phyloP scores from a whole-genome alignment of 1,284 basidiomycete species.

The Sporisorium iseilematis-ciliati region DNA sequence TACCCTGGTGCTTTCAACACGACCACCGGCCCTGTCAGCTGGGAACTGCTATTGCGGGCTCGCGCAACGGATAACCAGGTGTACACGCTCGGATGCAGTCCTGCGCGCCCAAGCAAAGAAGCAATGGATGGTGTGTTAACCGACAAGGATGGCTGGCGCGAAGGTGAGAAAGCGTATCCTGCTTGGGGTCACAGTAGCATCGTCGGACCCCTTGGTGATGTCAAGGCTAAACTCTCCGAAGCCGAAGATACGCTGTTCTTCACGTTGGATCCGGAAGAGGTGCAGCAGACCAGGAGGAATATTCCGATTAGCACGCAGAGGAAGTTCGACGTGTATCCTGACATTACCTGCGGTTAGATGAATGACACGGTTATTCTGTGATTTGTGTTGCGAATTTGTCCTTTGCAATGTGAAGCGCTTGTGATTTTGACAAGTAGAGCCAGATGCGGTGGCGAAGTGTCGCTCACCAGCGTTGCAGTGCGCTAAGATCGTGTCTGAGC shows the following conservation, averaged over 20 bases:
- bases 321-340: slow-evolving; percentile 62
- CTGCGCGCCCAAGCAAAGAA: slow-evolving; percentile 82
- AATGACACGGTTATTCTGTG: not conserved
- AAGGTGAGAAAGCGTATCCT: slow-evolving; percentile 63
- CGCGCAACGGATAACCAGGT: slow-evolving; percentile 96
- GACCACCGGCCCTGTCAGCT: slow-evolving; percentile 95
- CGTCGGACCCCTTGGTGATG: slow-evolving; percentile 75
- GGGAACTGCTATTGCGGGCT: slow-evolving; percentile 90
- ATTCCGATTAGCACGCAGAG: slow-evolving; percentile 64
- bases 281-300: slow-evolving; percentile 49
- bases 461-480: too few relatives aligned
- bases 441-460: too few relatives aligned
- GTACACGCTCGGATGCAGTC: slow-evolving; percentile 94
- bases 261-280: slow-evolving; percentile 57
- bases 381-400: not conserved
- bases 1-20: slow-evolving; percentile 74
- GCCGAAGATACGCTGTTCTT: slow-evolving; percentile 79
- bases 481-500: too few relatives aligned
- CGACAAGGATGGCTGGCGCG: slow-evolving; percentile 36
- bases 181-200: slow-evolving; percentile 67
- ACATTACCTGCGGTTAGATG: slow-evolving; percentile 48
- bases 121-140: slow-evolving; percentile 38
- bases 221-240: slow-evolving; percentile 83
- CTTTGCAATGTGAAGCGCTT: not conserved
- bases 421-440: not conserved